Conservation (phyloP, 768 basidiomycete genomes). For the Mycena crocata region DNA sequence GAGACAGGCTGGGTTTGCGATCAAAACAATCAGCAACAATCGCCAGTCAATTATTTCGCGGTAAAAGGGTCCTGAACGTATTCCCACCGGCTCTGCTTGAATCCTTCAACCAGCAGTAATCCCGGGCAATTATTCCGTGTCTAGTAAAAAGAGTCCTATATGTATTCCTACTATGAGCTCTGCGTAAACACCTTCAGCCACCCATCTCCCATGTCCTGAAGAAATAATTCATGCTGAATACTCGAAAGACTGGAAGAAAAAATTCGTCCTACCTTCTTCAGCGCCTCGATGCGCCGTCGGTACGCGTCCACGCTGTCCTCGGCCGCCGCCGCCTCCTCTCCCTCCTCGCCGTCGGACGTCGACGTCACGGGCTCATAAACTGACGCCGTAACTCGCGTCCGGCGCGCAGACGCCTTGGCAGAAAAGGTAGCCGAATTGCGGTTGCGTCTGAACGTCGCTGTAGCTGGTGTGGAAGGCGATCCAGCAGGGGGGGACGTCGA, state of each 20-base stretch:
- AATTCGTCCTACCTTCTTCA: too few relatives aligned
- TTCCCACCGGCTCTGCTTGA: constrained; percentile 65
- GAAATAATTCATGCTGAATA: too few relatives aligned
- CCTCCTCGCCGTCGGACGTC: constrained; percentile 38
- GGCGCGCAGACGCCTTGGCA: constrained; percentile 57
- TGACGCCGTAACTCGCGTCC: constrained; percentile 69
- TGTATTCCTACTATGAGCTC: constrained; percentile 47
- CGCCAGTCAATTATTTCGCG: neutral
- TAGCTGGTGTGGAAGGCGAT: constrained; percentile 29
- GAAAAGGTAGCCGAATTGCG: constrained; percentile 47
- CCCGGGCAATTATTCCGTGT: neutral
- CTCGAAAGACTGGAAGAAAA: too few relatives aligned
- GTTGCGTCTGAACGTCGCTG: constrained; percentile 28
- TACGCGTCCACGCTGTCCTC: constrained; percentile 76
- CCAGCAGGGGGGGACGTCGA: constrained; percentile 25
- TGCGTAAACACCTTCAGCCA: constrained; percentile 90
- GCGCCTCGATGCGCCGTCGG: constrained; percentile 80
- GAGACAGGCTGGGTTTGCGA: constrained; percentile 7
- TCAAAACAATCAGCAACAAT: constrained; percentile 9
- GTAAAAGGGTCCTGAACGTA: too few relatives aligned
- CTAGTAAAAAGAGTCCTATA: too few relatives aligned
- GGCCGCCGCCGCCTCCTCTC: constrained; percentile 37
- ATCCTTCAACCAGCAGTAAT: constrained; percentile 91
- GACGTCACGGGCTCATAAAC: constrained; percentile 64
- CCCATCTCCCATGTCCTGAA: constrained; percentile 91